Evolutionary conservation across 768 basidiomycete species (phyloP), one percentile per base, ranked within the genome.

Genomic region (Tulasnella sp.): DNA sequence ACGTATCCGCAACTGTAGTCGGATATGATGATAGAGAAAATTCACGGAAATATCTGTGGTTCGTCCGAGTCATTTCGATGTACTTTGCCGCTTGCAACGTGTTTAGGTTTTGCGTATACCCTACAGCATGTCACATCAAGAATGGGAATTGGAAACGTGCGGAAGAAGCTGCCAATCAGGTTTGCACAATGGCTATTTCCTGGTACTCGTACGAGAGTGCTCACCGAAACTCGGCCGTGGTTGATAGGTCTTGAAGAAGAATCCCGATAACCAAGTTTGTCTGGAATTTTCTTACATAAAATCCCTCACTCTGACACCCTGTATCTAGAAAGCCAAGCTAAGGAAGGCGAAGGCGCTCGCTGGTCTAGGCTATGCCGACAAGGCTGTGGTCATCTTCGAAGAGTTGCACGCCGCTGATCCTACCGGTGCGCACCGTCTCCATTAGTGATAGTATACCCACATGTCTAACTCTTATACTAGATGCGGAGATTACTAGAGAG

Each of bases 151-250:
- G 92, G 92, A 89, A 90, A 83, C 90, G 94, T 19, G 92, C 91
- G 0, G 84, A 90, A 75, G 93, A 95, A 82, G 91, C 93, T n/a
- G 93, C 94, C 34, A 91, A 95, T 82, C 93, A 95, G 88, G 94
- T 89, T 68, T 21, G 83, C 74, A 14, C 1, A 48, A 74, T 21
- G 18, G 56, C 46, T 80, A 7, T 42, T 19, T 62, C 34, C 38
- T 36, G 19, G n/a, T 56, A 8, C 75, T 38, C 14, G 71, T 42
- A n/a, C 18, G 44, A 24, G 24, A 10, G 68, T 77, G 44, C 21
- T 68, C n/a, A n/a, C 31, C 62, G 36, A 36, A 71, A 42, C 52
- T 73, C 71, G 62, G 27, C 8, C 8, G 18, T 31, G 56, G 14
- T 58, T 8, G 46, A 6, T 79, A 95, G 94, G 93, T 92, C 18